These are phyloP conservation scores for Neophaeococcomyces aloes DNA, from an alignment of 2,329 filamentous ascomycete genomes.

Conservation along the genomic window DNA sequence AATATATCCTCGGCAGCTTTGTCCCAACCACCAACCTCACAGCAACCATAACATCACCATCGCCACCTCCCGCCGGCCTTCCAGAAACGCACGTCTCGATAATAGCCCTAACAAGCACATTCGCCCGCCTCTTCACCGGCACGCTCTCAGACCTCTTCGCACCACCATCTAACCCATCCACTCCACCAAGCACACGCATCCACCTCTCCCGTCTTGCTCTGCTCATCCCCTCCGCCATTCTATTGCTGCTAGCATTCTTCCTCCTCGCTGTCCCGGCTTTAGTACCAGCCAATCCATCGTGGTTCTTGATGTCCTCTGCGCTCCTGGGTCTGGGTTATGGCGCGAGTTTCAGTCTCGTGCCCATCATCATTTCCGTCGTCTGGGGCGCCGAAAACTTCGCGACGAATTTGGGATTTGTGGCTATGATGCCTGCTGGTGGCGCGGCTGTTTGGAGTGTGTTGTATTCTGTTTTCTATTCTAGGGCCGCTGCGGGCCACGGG, in stretches of 20 bases:
- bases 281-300: conserved; percentile 63
- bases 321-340: conserved; percentile 87
- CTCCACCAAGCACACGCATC: conserved; percentile 22
- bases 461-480: conserved; percentile 54
- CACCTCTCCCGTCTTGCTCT: conserved; percentile 67
- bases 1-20: too few species aligned
- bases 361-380: conserved; percentile 89
- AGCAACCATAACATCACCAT: conserved; percentile 35
- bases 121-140: conserved; percentile 82
- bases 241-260: conserved; percentile 66
- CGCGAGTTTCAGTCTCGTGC: conserved; percentile 76
- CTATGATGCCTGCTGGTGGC: conserved; percentile 78
- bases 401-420: conserved; percentile 94
- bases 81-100: conserved; percentile 79
- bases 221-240: conserved; percentile 60
- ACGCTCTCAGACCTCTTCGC: conserved; percentile 82
- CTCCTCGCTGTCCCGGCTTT: conserved; percentile 65
- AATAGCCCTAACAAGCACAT: conserved; percentile 77
- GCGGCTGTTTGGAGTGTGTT: conserved; percentile 82
- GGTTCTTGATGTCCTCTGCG: conserved; percentile 78
- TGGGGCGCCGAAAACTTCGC: conserved; percentile 99
- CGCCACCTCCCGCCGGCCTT: conserved; percentile 50
- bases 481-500: conserved; percentile 33
- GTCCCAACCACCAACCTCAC: too few species aligned
- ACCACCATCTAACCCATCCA: conserved; percentile 34